Conservation (phyloP, 2,329 filamentous ascomycete species). For the Aspergillus phoenicis region DNA sequence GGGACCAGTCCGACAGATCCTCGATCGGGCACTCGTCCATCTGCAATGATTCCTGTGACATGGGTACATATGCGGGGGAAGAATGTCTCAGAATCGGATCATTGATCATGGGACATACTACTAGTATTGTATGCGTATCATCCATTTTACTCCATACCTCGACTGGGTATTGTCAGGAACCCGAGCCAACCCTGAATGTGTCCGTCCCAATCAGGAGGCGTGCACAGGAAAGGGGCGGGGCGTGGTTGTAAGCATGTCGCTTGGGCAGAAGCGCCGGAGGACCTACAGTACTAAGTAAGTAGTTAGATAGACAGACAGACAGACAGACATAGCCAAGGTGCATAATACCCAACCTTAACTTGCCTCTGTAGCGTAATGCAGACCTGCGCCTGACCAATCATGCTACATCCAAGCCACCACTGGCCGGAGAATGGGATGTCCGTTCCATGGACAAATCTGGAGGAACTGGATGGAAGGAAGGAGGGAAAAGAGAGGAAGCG, state of each 20-base stretch:
- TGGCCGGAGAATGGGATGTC: not conserved
- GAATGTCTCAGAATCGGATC: not conserved
- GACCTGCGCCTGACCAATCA: not conserved
- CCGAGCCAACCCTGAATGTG: not conserved
- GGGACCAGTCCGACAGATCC: slow-evolving; percentile 36
- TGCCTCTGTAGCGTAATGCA: not conserved
- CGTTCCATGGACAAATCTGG: not conserved
- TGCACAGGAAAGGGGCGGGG: not conserved
- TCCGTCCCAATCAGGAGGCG: not conserved
- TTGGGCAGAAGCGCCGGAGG: not conserved
- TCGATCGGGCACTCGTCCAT: slow-evolving; percentile 35
- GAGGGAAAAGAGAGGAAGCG: not conserved
- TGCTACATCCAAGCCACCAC: not conserved
- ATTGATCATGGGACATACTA: slow-evolving; percentile 6
- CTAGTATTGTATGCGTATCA: not conserved
- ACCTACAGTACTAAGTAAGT: not conserved
- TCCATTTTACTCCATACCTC: too few relatives aligned
- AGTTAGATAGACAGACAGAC: not conserved
- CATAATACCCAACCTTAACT: not conserved
- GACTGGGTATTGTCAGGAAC: not conserved
- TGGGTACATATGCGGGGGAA: slow-evolving; percentile 4
- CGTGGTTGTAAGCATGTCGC: not conserved
- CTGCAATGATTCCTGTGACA: slow-evolving; percentile 6
- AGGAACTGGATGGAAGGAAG: not conserved
- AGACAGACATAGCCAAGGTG: not conserved